phyloP scores from a whole-genome alignment of 2,329 filamentous ascomycete genomes.

The Talaromyces verruculosus region DNA sequence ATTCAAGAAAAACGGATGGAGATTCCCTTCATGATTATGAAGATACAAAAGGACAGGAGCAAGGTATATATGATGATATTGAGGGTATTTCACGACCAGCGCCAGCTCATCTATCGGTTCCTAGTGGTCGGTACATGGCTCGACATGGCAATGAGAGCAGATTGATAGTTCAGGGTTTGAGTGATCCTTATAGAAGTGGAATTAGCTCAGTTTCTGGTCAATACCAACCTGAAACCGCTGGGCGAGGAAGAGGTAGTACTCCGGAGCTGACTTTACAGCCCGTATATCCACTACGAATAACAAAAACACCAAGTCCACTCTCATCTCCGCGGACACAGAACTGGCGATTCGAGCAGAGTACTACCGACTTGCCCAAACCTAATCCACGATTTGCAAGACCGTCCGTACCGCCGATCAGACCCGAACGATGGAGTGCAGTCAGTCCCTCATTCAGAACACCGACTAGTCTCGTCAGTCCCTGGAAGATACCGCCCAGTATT shows the following conservation, averaged over 20 bases:
- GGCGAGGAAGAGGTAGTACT: not conserved
- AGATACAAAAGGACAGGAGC: not conserved
- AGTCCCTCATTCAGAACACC: constrained; percentile 12
- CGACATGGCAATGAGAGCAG: not conserved
- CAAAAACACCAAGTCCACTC: not conserved
- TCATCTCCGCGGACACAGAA: not conserved
- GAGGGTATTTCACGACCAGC: not conserved
- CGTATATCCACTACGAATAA: not conserved
- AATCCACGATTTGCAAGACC: not conserved
- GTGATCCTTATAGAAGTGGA: constrained; percentile 2
- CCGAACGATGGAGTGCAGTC: not conserved
- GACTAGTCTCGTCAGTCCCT: not conserved
- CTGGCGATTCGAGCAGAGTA: not conserved
- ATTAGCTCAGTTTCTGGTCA: not conserved
- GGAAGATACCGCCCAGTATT: not conserved
- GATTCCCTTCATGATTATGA: not conserved
- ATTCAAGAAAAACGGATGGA: constrained; percentile 1
- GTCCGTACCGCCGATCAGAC: not conserved
- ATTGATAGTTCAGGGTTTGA: constrained; percentile 12
- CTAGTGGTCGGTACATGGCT: not conserved
- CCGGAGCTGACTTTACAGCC: not conserved
- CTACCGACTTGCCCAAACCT: not conserved
- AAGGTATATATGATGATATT: not conserved
- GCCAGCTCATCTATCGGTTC: not conserved
- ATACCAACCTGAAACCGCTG: not conserved